Conservation (phyloP, 192 early-diverging fungal genomes). For the Rhizophagus sp. region DNA sequence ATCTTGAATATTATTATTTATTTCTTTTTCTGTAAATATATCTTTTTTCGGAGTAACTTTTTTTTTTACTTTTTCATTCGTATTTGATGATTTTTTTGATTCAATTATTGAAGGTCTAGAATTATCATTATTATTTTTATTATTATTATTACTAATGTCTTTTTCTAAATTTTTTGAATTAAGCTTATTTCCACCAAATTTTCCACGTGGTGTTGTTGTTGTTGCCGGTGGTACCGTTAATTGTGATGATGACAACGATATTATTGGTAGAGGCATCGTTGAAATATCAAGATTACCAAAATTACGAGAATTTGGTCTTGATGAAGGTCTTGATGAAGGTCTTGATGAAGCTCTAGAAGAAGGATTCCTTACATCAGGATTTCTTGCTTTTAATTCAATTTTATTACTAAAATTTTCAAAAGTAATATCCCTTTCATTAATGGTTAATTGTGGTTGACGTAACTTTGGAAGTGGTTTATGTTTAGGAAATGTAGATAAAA, state of each 20-base stretch:
- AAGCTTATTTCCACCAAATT: not conserved
- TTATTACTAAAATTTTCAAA: not conserved
- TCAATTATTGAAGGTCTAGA: not conserved
- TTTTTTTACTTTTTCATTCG: not conserved
- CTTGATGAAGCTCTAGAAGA: not conserved
- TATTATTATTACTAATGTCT: not conserved
- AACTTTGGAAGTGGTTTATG: not conserved
- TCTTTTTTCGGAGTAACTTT: not conserved
- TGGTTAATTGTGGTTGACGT: not conserved
- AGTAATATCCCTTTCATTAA: not conserved
- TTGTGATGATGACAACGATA: too few relatives aligned
- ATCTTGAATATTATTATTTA: too few relatives aligned
- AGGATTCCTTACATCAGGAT: not conserved
- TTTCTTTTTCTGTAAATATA: not conserved
- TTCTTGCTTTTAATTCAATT: not conserved
- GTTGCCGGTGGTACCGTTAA: too few relatives aligned
- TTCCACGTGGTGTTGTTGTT: not conserved
- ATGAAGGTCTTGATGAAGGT: not conserved
- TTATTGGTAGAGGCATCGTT: not conserved
- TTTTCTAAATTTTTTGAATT: not conserved
- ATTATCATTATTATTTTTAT: not conserved
- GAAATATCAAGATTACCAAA: not conserved
- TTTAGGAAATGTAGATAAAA: not conserved
- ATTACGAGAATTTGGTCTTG: not conserved
- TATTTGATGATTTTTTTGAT: not conserved